phyloP scores from a whole-genome alignment of 2,329 filamentous ascomycete species.

The Tetracladium maxilliforme region DNA sequence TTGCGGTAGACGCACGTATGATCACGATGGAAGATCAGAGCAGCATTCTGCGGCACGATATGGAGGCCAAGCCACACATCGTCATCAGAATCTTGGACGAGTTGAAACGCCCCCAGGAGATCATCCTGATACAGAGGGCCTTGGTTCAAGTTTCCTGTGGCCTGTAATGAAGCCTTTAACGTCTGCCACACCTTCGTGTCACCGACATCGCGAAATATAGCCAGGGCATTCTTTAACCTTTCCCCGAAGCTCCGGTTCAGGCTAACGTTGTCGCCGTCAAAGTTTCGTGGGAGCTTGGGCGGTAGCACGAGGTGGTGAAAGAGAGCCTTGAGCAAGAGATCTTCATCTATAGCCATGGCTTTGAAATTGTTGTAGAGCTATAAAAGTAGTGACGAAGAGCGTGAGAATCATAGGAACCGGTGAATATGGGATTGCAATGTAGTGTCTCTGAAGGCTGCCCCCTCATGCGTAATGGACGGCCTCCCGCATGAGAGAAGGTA shows the following conservation, averaged over 20 bases:
- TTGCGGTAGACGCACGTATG: constrained; percentile 10
- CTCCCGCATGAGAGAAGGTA: too few species aligned
- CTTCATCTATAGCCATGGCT: too few species aligned
- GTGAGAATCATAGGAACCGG: too few species aligned
- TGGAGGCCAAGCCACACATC: constrained; percentile 29
- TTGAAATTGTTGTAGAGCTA: too few species aligned
- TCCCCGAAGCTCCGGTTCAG: constrained; percentile 13
- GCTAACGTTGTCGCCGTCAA: constrained; percentile 14
- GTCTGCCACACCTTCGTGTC: constrained; percentile 6
- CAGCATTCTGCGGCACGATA: constrained; percentile 32
- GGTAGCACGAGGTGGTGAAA: constrained; percentile 28
- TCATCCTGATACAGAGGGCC: constrained; percentile 8
- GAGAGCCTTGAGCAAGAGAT: constrained; percentile 9
- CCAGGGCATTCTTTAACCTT: constrained; percentile 10
- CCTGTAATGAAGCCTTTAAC: constrained; percentile 6
- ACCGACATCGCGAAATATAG: too few species aligned
- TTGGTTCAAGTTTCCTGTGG: constrained; percentile 6
- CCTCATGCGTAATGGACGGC: too few species aligned
- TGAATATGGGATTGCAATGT: too few species aligned
- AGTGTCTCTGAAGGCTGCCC: too few species aligned
- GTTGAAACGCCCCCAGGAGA: constrained; percentile 13
- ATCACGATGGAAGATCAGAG: constrained; percentile 22
- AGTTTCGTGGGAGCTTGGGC: constrained; percentile 19
- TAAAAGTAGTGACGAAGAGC: too few species aligned
- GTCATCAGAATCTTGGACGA: constrained; percentile 12